Evolutionary conservation across 768 basidiomycete species (phyloP).

Genomic region (Boletus bicolor): DNA sequence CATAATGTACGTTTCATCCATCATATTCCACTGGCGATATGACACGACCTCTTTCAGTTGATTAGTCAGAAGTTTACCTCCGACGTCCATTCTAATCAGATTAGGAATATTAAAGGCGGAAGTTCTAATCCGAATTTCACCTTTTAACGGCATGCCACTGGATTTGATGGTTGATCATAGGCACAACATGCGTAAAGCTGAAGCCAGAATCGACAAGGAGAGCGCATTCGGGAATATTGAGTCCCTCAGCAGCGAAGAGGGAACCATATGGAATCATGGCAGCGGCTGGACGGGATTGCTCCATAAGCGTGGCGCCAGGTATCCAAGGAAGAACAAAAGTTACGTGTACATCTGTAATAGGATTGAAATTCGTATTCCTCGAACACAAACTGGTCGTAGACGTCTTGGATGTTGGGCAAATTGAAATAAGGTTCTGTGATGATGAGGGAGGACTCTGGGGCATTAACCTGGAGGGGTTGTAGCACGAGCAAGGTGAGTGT

Average conservation of each 20-base stretch:
- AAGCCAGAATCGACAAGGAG: constrained; percentile 89
- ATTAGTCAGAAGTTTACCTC: constrained; percentile 94
- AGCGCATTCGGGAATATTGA: constrained; percentile 69
- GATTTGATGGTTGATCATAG: constrained; percentile 70
- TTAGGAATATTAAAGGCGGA: constrained; percentile 15
- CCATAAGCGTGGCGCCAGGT: constrained; percentile 20
- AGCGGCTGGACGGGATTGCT: constrained; percentile 54
- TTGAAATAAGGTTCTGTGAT: constrained; percentile 96
- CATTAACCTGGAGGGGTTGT: constrained; percentile 55
- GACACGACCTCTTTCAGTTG: constrained; percentile 92
- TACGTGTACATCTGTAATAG: constrained; percentile 80
- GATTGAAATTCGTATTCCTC: constrained; percentile 94
- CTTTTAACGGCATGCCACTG: constrained; percentile 81
- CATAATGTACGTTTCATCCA: constrained; percentile 93
- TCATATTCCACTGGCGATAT: constrained; percentile 98
- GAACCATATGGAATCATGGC: constrained; percentile 71
- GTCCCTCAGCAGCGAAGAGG: constrained; percentile 53
- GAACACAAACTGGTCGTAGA: constrained; percentile 93
- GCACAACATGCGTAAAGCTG: constrained; percentile 91
- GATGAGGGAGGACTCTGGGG: constrained; percentile 68
- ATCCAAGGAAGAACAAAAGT: constrained; percentile 32
- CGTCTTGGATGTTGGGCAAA: constrained; percentile 84
- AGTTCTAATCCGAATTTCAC: constrained; percentile 37
- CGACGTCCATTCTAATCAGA: constrained; percentile 77
- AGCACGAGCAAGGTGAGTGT: constrained; percentile 1